Evolutionary conservation across 257 asterid genomes (phyloP).

Genomic region (Solanum rostratum): DNA sequence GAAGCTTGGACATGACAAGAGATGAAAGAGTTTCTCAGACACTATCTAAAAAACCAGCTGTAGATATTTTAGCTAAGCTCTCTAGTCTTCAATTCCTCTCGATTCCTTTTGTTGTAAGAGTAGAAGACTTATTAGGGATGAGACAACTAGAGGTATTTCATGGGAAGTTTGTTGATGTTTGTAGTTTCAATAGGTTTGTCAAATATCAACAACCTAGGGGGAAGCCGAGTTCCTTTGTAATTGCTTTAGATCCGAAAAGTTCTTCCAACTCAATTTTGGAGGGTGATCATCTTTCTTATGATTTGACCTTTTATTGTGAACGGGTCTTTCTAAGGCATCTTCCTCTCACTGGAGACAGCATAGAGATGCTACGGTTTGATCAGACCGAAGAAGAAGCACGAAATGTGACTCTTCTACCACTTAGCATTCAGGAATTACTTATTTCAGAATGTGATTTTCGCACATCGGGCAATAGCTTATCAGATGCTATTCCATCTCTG

Average conservation of each 20-base stretch:
- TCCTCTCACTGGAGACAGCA: background rate
- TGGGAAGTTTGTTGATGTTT: background rate
- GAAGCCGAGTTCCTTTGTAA: background rate
- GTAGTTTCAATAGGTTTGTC: background rate
- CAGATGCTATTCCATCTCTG: conserved; percentile 4
- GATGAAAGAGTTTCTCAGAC: background rate
- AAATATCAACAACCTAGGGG: background rate
- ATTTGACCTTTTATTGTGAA: background rate
- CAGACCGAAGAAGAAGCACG: background rate
- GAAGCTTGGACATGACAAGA: background rate
- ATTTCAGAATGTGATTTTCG: background rate
- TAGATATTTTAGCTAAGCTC: background rate
- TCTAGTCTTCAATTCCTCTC: background rate
- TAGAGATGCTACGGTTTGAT: background rate
- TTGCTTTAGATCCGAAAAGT: background rate
- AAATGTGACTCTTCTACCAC: conserved; percentile 5
- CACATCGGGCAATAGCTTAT: background rate
- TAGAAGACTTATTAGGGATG: background rate
- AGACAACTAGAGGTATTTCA: background rate
- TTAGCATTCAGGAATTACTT: background rate
- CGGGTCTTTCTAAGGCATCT: background rate
- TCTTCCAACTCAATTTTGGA: background rate
- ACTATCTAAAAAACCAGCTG: background rate
- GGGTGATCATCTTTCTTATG: background rate
- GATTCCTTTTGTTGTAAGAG: background rate